phyloP scores from a whole-genome alignment of 257 asterid species.

The Solanum infundibuliforme region DNA sequence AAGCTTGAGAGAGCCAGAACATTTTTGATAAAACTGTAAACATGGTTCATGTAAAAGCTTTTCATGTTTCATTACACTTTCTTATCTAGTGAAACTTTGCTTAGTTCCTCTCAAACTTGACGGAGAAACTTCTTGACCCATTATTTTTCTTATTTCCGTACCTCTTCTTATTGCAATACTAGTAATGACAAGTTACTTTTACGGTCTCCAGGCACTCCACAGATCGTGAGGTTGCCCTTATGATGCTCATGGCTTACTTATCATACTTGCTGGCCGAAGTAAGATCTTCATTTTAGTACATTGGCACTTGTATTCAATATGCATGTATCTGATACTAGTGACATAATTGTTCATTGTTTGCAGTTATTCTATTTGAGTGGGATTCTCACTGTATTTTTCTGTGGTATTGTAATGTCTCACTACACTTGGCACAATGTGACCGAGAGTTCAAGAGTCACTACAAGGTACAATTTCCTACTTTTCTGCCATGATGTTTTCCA shows the following conservation, averaged over 20 bases:
- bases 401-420: conserved; percentile 43
- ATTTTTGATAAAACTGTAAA: neutral
- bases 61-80: neutral
- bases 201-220: conserved; percentile 27
- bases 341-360: neutral
- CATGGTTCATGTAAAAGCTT: neutral
- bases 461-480: conserved; percentile 13
- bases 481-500: neutral
- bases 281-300: neutral
- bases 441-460: conserved; percentile 30
- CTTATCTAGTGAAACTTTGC: neutral
- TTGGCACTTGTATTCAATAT: neutral
- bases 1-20: neutral
- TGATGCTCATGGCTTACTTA: conserved; percentile 40
- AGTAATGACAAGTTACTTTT: neutral
- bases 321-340: neutral
- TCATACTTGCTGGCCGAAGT: conserved; percentile 36
- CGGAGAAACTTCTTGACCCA: neutral
- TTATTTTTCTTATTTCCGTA: neutral
- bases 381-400: conserved; percentile 37
- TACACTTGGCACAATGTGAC: conserved; percentile 46
- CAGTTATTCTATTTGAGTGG: conserved; percentile 34
- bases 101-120: neutral
- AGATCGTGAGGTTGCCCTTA: conserved; percentile 42
- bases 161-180: neutral